Percentiles rank a stretch among this genome's conserved stretches.
Evolutionary conservation across 2,329 filamentous ascomycete species (phyloP).

Genomic region (Alternaria ethzedia): DNA sequence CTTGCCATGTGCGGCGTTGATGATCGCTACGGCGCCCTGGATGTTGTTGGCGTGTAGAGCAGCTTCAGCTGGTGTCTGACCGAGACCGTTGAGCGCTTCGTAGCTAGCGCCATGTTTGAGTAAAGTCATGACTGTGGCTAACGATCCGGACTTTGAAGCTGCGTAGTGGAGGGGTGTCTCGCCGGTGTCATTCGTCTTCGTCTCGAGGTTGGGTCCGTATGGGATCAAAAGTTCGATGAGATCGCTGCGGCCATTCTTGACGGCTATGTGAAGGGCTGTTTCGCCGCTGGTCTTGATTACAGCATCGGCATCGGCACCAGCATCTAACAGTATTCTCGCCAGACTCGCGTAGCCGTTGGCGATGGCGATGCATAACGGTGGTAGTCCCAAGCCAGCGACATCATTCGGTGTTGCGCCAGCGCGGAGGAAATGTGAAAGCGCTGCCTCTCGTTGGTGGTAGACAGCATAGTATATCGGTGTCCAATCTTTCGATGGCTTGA

Average conservation of each 20-base stretch:
- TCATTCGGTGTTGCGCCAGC: conserved; percentile 38
- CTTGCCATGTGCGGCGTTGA: conserved; percentile 36
- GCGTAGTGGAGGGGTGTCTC: conserved; percentile 45
- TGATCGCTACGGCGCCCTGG: conserved; percentile 39
- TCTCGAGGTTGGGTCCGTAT: conserved; percentile 29
- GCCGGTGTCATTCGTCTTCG: conserved; percentile 26
- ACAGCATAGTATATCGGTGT: conserved; percentile 41
- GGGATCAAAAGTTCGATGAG: conserved; percentile 35
- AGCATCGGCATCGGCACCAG: conserved; percentile 35
- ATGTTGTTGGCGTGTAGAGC: conserved; percentile 37
- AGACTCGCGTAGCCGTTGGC: conserved; percentile 33
- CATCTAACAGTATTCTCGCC: conserved; percentile 35
- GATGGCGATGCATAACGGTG: conserved; percentile 39
- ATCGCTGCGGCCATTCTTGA: conserved; percentile 32
- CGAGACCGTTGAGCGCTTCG: conserved; percentile 25
- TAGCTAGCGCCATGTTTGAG: conserved; percentile 38
- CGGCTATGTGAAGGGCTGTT: conserved; percentile 40
- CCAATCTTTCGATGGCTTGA: conserved; percentile 37
- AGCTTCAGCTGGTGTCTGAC: conserved; percentile 35
- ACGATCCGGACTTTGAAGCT: conserved; percentile 30
- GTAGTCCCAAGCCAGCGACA: conserved; percentile 22
- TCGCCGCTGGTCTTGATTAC: conserved; percentile 30
- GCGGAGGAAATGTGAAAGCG: conserved; percentile 39
- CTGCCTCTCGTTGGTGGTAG: conserved; percentile 40
- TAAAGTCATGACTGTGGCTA: conserved; percentile 30